Base-by-base conservation (phyloP, 1,139 yeast genomes). In the Candida tunisiensis region DNA sequence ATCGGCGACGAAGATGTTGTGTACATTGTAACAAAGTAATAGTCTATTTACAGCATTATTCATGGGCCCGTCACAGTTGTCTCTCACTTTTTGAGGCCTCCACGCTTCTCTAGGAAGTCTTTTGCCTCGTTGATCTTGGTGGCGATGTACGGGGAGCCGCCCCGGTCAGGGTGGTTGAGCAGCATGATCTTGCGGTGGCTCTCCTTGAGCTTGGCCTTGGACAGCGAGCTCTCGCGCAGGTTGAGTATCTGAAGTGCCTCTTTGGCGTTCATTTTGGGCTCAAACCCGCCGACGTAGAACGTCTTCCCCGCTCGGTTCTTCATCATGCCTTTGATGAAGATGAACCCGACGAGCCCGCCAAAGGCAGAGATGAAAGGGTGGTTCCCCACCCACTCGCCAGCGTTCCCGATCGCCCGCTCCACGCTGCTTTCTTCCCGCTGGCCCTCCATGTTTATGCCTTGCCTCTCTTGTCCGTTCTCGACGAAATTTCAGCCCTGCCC, bases 91-190 rank as follows among this genome's bases (percentile, higher is more conserved):
- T 7, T 8, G 9, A 11, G 12, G 9, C 22, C 12, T 6, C 17
- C 24, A 4, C 24, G 70, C 57, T 82, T 83, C 41, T 80, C 92
- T 47, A 88, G 62, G 49, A 83, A 74, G 45, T 83, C 94, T 53
- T 88, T 88, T 29, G 98, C 96, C 57, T 88, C 96, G 51, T 88
- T 88, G 40, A 88, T 83, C 61, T 88, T 88, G 26, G 96, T 85
- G 34, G 98, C 98, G 47, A 88, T 53, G 45, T 70, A 85, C 21
- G 96, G 88, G 12, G 93, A 78, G 7, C 98, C 98, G 28, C 98
- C 98, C 49, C 91, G 79, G 57, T 88, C 98, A 8, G 98, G 98
- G 49, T 88, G 98, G 56, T 88, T 88, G 27, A 85, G 69, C 50
- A 88, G 62, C 94, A 88, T 83, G 57, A 80, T 78, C 49, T 67